Evolutionary conservation across 352 stramenopile genomes (phyloP).

Genomic region (Globisporangium uncinulatum): DNA sequence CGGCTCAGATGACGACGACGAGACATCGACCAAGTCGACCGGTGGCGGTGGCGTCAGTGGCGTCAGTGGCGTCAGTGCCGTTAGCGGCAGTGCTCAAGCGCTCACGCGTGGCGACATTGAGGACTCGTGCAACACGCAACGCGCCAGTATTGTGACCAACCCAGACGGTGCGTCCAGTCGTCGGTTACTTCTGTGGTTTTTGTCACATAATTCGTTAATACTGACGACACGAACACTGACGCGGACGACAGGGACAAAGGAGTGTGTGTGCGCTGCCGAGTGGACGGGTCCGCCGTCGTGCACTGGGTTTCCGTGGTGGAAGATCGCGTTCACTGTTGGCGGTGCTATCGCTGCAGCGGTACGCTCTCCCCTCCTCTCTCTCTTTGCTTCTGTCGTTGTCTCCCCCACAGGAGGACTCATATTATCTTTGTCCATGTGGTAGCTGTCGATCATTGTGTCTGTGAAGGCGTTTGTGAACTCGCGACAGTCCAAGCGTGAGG

Average conservation of each 20-base stretch:
- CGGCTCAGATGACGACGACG: background rate
- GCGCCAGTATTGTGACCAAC: slow-evolving; percentile 17
- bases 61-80: background rate
- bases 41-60: background rate
- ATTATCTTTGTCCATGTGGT: background rate
- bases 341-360: slow-evolving; percentile 34
- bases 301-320: slow-evolving; percentile 36
- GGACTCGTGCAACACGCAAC: slow-evolving; percentile 28
- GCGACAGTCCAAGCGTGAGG: slow-evolving; percentile 10
- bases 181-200: too few relatives aligned
- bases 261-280: slow-evolving; percentile 36
- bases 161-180: slow-evolving; percentile 7
- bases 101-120: slow-evolving; percentile 11
- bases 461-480: slow-evolving; percentile 25
- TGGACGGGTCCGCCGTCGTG: slow-evolving; percentile 37
- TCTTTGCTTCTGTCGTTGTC: background rate
- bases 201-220: too few relatives aligned
- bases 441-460: slow-evolving; percentile 31
- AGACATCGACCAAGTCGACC: background rate
- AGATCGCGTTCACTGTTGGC: slow-evolving; percentile 31
- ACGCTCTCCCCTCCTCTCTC: slow-evolving; percentile 1
- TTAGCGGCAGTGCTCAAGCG: background rate
- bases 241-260: slow-evolving; percentile 8
- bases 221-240: too few relatives aligned
- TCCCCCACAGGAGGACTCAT: background rate